Conservation (phyloP, 345 rosid species). For the Arabidopsis thaliana region DNA sequence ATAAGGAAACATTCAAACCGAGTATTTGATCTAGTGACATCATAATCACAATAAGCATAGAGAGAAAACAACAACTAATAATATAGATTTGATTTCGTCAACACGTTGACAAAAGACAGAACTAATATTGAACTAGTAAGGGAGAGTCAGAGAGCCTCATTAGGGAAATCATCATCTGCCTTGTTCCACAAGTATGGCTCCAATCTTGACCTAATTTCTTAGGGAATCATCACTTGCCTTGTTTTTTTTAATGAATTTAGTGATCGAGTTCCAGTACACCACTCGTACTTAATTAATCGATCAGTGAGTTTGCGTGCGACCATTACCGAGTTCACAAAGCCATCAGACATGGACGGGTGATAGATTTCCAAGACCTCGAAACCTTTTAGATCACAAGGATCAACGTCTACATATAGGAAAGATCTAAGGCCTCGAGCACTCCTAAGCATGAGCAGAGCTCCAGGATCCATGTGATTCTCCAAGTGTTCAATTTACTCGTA, state of each 20-base stretch:
- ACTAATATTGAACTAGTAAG: slow-evolving; percentile 10
- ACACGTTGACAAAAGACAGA: background rate
- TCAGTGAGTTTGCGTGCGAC: background rate
- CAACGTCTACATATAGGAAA: slow-evolving; percentile 2
- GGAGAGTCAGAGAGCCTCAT: background rate
- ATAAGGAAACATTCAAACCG: background rate
- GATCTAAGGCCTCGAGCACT: slow-evolving; percentile 10
- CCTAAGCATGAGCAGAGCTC: slow-evolving; percentile 1
- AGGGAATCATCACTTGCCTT: background rate
- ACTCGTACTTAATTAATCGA: background rate
- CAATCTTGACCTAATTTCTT: slow-evolving; percentile 12
- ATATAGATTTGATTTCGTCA: background rate
- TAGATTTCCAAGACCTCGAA: background rate
- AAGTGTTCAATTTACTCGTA: background rate
- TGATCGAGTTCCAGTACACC: background rate
- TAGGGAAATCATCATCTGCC: slow-evolving; percentile 5
- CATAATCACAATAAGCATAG: background rate
- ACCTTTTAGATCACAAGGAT: slow-evolving; percentile 6
- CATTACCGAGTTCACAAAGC: background rate
- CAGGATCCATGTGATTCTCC: slow-evolving; percentile 8
- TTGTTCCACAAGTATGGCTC: slow-evolving; percentile 13
- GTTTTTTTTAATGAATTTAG: background rate
- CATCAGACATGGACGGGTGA: background rate
- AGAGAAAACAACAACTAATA: background rate
- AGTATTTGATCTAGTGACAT: background rate